Evolutionary conservation across 495 filamentous ascomycete species (phyloP).

Genomic region (Podospora pseudoanserina): DNA sequence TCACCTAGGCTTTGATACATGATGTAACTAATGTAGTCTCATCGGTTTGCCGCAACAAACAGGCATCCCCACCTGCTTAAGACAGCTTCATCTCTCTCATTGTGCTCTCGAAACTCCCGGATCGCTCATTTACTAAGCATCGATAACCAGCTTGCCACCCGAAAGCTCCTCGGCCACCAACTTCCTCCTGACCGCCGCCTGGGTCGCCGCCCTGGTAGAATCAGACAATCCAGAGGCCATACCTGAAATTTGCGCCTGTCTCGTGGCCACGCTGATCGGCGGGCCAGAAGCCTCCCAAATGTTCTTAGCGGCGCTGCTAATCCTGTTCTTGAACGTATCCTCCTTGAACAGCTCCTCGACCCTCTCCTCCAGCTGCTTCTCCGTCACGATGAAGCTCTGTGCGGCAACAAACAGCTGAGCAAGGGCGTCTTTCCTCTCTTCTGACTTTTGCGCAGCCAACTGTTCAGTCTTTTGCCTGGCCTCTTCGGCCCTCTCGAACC

Average conservation of each 20-base stretch:
- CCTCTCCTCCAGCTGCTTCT: conserved; percentile 38
- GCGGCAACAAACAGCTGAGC: conserved; percentile 47
- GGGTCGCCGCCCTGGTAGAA: conserved; percentile 19
- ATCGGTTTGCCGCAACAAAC: not conserved
- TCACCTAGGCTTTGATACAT: conserved; percentile 18
- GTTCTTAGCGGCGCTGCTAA: conserved; percentile 29
- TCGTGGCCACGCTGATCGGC: conserved; percentile 32
- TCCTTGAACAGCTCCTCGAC: conserved; percentile 37
- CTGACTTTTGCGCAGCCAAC: conserved; percentile 27
- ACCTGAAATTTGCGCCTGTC: conserved; percentile 28
- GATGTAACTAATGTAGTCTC: not conserved
- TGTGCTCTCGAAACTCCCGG: not conserved
- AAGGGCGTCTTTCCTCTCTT: conserved; percentile 44
- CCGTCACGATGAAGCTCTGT: conserved; percentile 44
- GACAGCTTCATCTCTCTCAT: not conserved
- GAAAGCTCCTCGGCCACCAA: conserved; percentile 47
- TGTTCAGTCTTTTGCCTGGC: conserved; percentile 25
- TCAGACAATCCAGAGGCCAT: conserved; percentile 19
- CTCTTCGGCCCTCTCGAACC: conserved; percentile 31
- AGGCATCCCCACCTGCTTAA: too few relatives aligned
- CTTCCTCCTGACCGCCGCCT: conserved; percentile 38
- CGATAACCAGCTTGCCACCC: conserved; percentile 43
- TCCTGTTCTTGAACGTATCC: conserved; percentile 22
- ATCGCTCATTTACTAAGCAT: not conserved
- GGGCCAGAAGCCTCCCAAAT: conserved; percentile 37